Conservation (phyloP, 106 monocot species). For the Platanthera zijinensis region DNA sequence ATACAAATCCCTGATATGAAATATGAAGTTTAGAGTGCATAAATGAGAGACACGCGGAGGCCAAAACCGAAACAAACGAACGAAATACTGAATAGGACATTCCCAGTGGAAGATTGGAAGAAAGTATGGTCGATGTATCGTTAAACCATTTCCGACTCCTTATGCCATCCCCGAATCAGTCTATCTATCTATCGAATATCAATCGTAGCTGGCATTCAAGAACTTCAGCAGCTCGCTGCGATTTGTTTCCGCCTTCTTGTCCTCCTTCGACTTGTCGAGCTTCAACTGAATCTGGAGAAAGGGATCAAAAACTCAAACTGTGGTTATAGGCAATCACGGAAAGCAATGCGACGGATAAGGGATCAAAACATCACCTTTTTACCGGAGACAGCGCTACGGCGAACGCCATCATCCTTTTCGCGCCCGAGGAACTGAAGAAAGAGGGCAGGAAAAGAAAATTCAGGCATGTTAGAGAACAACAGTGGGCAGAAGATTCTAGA, state of each 20-base stretch:
- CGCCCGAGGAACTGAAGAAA: slow-evolving; percentile 68
- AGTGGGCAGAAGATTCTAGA: background rate
- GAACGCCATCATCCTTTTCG: slow-evolving; percentile 81
- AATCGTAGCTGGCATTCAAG: slow-evolving; percentile 97
- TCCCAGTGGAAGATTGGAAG: too few species aligned
- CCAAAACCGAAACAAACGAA: too few species aligned
- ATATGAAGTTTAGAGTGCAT: too few species aligned
- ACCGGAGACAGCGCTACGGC: slow-evolving; percentile 86
- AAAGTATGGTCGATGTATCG: too few species aligned
- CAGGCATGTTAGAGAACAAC: background rate
- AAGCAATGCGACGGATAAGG: background rate
- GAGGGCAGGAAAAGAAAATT: background rate
- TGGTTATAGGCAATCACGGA: background rate
- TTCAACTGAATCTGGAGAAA: slow-evolving; percentile 71
- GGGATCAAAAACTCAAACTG: background rate
- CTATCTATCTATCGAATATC: background rate
- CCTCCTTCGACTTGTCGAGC: slow-evolving; percentile 92
- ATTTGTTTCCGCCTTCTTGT: slow-evolving; percentile 86
- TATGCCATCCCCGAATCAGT: too few species aligned
- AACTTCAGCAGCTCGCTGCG: slow-evolving; percentile 91
- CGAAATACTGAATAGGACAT: too few species aligned
- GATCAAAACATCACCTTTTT: slow-evolving; percentile 68
- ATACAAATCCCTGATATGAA: too few species aligned
- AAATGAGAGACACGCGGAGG: too few species aligned
- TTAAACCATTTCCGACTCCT: too few species aligned